phyloP scores from a whole-genome alignment of 371 early-diverging fungal genomes.

The Gilbertella persicaria region DNA sequence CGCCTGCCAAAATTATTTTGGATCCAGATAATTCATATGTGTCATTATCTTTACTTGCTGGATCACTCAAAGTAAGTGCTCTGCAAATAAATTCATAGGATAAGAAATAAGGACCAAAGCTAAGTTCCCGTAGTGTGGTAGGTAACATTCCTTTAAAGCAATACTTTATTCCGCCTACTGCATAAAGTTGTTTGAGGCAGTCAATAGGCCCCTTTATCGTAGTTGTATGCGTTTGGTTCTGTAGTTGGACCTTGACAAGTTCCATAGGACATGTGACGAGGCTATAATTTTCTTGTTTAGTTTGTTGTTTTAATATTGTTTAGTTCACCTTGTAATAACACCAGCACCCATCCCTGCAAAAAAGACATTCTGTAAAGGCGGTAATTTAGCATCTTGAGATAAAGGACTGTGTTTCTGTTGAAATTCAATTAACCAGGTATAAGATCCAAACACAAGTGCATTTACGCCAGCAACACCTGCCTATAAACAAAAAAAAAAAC shows the following conservation, averaged over 20 bases:
- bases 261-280: constrained; percentile 68
- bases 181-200: constrained; percentile 59
- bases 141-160: constrained; percentile 67
- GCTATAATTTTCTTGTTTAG: constrained; percentile 9
- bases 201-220: constrained; percentile 57
- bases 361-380: constrained; percentile 51
- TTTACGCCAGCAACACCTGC: constrained; percentile 69
- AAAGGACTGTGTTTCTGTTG: constrained; percentile 32
- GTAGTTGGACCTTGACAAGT: constrained; percentile 65
- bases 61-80: constrained; percentile 22
- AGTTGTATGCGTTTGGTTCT: constrained; percentile 46
- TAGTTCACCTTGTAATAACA: constrained; percentile 58
- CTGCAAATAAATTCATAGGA: constrained; percentile 68
- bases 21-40: constrained; percentile 50
- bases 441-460: constrained; percentile 70
- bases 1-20: constrained; percentile 71
- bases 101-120: constrained; percentile 80
- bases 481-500: constrained; percentile 29
- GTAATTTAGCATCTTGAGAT: constrained; percentile 28
- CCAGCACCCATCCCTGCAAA: constrained; percentile 69
- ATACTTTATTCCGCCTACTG: constrained; percentile 60
- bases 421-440: constrained; percentile 54
- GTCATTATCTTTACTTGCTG: background rate
- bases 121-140: constrained; percentile 70
- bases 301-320: no score